Percentiles rank a stretch among this genome's conserved stretches.
Evolutionary conservation across 192 early-diverging fungal species (phyloP).

Genomic region (Umbelopsis sp.): DNA sequence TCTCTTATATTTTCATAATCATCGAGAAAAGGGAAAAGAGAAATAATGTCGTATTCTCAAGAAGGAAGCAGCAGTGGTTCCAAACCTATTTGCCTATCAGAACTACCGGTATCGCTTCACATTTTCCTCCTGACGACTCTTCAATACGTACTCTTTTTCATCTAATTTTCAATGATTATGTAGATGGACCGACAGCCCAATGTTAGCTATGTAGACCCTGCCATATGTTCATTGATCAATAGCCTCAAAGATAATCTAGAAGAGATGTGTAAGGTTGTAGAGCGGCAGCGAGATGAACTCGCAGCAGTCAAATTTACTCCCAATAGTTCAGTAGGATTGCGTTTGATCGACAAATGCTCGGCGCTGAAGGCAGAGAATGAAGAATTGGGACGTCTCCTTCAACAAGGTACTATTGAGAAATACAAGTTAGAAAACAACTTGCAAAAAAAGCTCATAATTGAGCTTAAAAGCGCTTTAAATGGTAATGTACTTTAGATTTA

Average conservation of each 20-base stretch:
- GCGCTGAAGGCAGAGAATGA: conserved; percentile 35
- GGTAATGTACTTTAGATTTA: conserved; percentile 4
- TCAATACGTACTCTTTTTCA: neutral
- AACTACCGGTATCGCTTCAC: too few species aligned
- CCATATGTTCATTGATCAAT: conserved; percentile 32
- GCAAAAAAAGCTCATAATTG: conserved; percentile 31
- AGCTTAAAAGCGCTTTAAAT: conserved; percentile 28
- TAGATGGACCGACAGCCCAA: neutral
- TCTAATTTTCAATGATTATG: neutral
- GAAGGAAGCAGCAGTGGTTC: too few species aligned
- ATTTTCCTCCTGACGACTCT: neutral
- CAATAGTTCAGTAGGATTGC: conserved; percentile 31
- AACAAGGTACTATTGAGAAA: conserved; percentile 34
- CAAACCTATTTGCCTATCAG: too few species aligned
- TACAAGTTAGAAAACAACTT: conserved; percentile 35
- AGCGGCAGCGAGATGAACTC: conserved; percentile 28
- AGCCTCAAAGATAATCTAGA: conserved; percentile 36
- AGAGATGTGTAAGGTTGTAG: conserved; percentile 28
- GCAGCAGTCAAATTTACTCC: conserved; percentile 33
- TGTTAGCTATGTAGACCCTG: conserved; percentile 31
- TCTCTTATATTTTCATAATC: too few species aligned
- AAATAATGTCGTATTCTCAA: too few species aligned
- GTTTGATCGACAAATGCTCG: conserved; percentile 28
- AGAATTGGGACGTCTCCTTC: conserved; percentile 35
- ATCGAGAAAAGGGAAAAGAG: too few species aligned